Base-by-base conservation (phyloP, 495 filamentous ascomycete species). In the Entonaema liquescens region DNA sequence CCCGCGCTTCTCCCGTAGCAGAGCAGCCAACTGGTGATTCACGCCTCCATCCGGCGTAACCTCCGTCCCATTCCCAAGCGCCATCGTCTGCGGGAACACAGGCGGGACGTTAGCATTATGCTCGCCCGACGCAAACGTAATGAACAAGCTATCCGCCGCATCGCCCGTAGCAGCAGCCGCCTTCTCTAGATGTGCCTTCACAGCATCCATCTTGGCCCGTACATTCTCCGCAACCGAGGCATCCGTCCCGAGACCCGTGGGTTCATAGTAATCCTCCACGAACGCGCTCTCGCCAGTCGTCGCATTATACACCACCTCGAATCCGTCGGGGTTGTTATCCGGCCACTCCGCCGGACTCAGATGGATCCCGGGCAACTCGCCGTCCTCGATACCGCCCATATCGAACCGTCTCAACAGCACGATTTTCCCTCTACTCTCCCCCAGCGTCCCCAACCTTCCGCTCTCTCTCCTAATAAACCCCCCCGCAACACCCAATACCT, bases 21-120 rank as follows among this genome's bases (percentile, higher is more conserved):
- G 91, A 75, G 86, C 82, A 54, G 86, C 83, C 2, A 93, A 90
- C 79, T 92, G 91, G 81, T 93, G 91, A 89, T 77, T 91, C 6
- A 87, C 80, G 2, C 85, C 85, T 11, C 78, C 76, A 1, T 64
- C 26, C 1, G 80, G 80, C 15, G 82, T 68, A 19, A 68, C 75
- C 1, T 65, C 63, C 5, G 74, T 75, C 9, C 81, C 81, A 62
- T 82, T 82, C 3, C 84, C 84, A 0, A 84, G 40, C 5, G 85
- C 85, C 79, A 85, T 84, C 21, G 83, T 83, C 15, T 72, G 65
- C 0, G 85, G 85, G 59, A 79, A 83, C 2, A 83, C 77, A 0
- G 80, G 77, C 6, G 83, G 83, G 0, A 67, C 59, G 57, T 85
- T 80, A 15, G 65, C 67, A 12, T 78, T 78, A 62, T 85, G 81